Conservation (phyloP, 208 protist species). For the Acanthamoeba sp. region DNA sequence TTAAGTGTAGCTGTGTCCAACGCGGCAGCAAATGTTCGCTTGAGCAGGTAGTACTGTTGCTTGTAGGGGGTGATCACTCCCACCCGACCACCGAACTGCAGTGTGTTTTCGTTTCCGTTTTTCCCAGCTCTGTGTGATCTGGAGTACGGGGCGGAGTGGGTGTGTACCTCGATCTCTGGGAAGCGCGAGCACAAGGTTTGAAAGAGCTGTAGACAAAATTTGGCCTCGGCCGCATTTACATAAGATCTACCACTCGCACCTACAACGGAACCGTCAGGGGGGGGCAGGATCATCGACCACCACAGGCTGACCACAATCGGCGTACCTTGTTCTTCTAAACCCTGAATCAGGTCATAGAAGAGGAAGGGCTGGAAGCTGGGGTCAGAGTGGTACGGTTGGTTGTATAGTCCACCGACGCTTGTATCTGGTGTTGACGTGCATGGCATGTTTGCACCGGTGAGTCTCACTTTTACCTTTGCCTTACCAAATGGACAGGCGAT, state of each 20-base stretch:
- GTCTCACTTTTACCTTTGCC: too few relatives aligned
- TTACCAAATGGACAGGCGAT: too few relatives aligned
- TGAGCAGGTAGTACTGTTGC: conserved; percentile 79
- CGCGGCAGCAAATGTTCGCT: neutral
- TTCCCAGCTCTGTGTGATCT: too few relatives aligned
- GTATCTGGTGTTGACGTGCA: neutral
- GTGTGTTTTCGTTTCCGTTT: neutral
- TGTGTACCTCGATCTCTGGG: conserved; percentile 62
- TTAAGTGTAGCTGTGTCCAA: conserved; percentile 61
- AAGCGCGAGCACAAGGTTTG: conserved; percentile 43
- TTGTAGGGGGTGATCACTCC: conserved; percentile 90
- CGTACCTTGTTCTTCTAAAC: conserved; percentile 1
- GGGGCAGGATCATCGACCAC: neutral
- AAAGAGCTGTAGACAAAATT: conserved; percentile 72
- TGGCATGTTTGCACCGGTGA: too few relatives aligned
- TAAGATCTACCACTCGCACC: neutral
- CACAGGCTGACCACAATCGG: neutral
- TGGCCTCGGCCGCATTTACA: conserved; percentile 42
- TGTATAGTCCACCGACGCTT: conserved; percentile 21
- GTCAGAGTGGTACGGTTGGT: conserved; percentile 53
- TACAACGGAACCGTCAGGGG: neutral
- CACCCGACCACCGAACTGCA: conserved; percentile 77
- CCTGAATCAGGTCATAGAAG: conserved; percentile 76
- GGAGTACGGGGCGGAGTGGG: neutral
- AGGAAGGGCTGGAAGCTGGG: conserved; percentile 78